phyloP scores from a whole-genome alignment of 2,329 filamentous ascomycete genomes.

The Fusarium sp. region DNA sequence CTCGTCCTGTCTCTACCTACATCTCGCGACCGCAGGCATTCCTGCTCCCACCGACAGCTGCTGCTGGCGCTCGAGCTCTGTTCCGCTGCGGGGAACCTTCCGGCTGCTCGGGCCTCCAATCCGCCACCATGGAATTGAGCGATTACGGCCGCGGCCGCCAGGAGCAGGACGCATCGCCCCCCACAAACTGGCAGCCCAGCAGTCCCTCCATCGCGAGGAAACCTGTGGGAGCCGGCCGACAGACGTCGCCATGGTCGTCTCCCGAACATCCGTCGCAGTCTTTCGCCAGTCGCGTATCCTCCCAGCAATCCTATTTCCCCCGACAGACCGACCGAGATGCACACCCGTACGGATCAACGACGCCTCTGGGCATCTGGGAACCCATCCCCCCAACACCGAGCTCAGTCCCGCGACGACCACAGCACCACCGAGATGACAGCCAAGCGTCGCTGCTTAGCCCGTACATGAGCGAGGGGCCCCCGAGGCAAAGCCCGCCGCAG shows the following conservation, averaged over 20 bases:
- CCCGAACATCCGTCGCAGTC: conserved; percentile 25
- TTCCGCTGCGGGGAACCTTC: conserved; percentile 37
- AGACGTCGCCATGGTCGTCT: conserved; percentile 24
- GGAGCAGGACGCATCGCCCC: conserved; percentile 25
- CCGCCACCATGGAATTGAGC: conserved; percentile 36
- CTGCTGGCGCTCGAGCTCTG: conserved; percentile 7
- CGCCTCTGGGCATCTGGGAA: conserved; percentile 40
- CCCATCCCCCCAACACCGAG: conserved; percentile 24
- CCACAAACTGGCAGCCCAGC: conserved; percentile 32
- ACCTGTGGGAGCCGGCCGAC: conserved; percentile 18
- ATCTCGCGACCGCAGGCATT: background rate
- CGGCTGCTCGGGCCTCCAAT: conserved; percentile 36
- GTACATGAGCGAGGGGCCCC: background rate
- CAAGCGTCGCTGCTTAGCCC: conserved; percentile 36
- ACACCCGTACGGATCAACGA: conserved; percentile 31
- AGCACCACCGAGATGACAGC: conserved; percentile 35
- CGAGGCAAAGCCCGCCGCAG: conserved; percentile 8
- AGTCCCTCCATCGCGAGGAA: conserved; percentile 40
- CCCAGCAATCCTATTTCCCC: conserved; percentile 22
- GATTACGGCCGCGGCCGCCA: conserved; percentile 27
- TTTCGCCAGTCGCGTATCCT: conserved; percentile 27
- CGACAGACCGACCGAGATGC: conserved; percentile 26
- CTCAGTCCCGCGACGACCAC: conserved; percentile 14
- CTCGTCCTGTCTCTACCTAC: conserved; percentile 2
- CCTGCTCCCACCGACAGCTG: background rate